phyloP scores from a whole-genome alignment of 75 land plant species.

The Cryptomeria japonica region DNA sequence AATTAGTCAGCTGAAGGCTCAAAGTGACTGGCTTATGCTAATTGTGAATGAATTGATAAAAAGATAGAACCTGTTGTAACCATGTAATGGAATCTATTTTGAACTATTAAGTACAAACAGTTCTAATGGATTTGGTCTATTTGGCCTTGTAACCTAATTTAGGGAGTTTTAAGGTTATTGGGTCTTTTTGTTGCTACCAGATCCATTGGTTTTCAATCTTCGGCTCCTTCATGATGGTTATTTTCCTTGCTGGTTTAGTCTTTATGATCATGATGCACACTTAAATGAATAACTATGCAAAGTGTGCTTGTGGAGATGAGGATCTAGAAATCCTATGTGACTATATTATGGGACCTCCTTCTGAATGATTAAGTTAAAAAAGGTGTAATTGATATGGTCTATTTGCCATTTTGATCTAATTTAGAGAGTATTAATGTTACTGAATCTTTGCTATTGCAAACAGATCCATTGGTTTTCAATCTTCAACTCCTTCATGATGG shows the following conservation, averaged over 20 bases:
- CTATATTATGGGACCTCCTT: no score
- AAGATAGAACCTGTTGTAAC: neutral
- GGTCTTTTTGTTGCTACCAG: slow-evolving; percentile 35
- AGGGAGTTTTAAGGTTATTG: neutral
- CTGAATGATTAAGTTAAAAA: neutral
- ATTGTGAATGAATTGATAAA: slow-evolving; percentile 3
- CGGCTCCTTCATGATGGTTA: slow-evolving; percentile 99
- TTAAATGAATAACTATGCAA: slow-evolving; percentile 91
- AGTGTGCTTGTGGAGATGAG: slow-evolving; percentile 96
- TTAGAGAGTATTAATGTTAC: neutral
- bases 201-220: slow-evolving; percentile 98
- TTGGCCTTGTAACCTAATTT: neutral
- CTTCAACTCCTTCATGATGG: slow-evolving; percentile 99
- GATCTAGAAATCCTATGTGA: slow-evolving; percentile 59
- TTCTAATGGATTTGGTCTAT: neutral
- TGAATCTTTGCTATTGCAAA: slow-evolving; percentile 7
- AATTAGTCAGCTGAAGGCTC: neutral
- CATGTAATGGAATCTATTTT: neutral
- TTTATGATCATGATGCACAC: slow-evolving; percentile 98
- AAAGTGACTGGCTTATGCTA: neutral
- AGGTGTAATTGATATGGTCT: neutral
- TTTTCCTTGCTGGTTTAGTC: slow-evolving; percentile 95
- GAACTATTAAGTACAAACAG: neutral
- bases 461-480: slow-evolving; percentile 99
- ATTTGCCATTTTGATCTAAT: neutral